Evolutionary conservation across 768 basidiomycete species (phyloP), one percentile per base, ranked within the genome.

Genomic region (Suillus bovinus): DNA sequence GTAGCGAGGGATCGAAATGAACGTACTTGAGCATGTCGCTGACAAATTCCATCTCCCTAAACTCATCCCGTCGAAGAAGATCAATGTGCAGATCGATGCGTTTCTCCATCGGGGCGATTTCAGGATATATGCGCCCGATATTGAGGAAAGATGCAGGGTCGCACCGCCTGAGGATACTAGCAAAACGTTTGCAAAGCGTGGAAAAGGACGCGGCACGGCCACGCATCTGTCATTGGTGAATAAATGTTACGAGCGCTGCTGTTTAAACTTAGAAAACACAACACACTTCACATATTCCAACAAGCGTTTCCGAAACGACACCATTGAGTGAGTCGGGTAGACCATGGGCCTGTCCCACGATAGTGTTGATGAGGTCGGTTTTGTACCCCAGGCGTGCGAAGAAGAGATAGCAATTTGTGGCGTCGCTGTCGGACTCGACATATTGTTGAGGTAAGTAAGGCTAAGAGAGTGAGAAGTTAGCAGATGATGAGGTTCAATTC

Each of bases 391-490:
- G 75, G 10, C 97, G 88, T 65, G 89, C 89, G 87, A 99, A 97
- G 82, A 97, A 93, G 63, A 99, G 79, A 67, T 96, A 92, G 67
- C 92, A 91, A 66, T 84, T 88, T 4, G 94, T 93, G 0, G 96
- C 91, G 66, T 94, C 94, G 65, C 83, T 85, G 73, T 99, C 97
- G 14, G 85, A 86, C 68, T 98, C 93, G 50, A 93, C 83, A 70
- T 97, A 99, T 13, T 93, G 74, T 72, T 93, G 90, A 2, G 96
- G 95, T 9, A 99, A 79, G 76, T 98, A 99, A 3, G 94, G 91
- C 91, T 94, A 68, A n/a, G 20, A 39, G 22, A 56, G 24, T 24
- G 38, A 54, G 17, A 13, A 31, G 31, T 39, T 54, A 33, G 29
- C 17, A 17, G 29, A 34, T 39, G 44, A 52, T 29, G 6, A 31